Evolutionary conservation across 257 asterid species (phyloP).

Genomic region (Datura wrightii): DNA sequence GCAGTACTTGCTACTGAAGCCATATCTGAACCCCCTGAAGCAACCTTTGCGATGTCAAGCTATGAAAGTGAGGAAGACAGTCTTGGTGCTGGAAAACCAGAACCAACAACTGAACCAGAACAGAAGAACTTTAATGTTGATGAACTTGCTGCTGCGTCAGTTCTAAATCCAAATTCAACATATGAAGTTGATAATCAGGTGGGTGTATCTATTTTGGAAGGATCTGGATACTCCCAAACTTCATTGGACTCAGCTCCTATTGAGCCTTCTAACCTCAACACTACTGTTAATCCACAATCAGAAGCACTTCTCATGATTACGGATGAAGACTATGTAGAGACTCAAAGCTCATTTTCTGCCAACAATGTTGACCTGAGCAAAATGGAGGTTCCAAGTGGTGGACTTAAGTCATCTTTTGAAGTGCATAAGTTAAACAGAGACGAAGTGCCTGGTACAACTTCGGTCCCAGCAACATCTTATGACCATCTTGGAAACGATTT

Average conservation of each 20-base stretch:
- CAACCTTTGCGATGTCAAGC: slow-evolving; percentile 46
- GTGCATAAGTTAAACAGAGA: slow-evolving; percentile 42
- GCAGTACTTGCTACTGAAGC: slow-evolving; percentile 53
- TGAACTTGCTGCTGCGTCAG: slow-evolving; percentile 44
- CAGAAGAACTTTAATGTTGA: slow-evolving; percentile 46
- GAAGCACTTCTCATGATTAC: slow-evolving; percentile 49
- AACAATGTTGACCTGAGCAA: slow-evolving; percentile 38
- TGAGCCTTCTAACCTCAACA: slow-evolving; percentile 44
- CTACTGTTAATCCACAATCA: slow-evolving; percentile 40
- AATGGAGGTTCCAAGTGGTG: slow-evolving; percentile 47
- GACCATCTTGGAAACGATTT: slow-evolving; percentile 50
- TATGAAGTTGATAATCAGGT: slow-evolving; percentile 43
- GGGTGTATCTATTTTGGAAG: slow-evolving; percentile 45
- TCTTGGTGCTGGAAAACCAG: slow-evolving; percentile 46
- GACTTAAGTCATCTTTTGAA: slow-evolving; percentile 45
- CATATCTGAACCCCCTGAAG: slow-evolving; percentile 44
- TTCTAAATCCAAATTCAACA: slow-evolving; percentile 43
- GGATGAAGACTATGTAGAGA: slow-evolving; percentile 46
- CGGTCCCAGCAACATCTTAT: slow-evolving; percentile 45
- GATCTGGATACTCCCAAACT: slow-evolving; percentile 40
- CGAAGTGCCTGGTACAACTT: slow-evolving; percentile 45
- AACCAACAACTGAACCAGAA: slow-evolving; percentile 45
- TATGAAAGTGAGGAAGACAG: slow-evolving; percentile 46
- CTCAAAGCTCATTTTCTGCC: slow-evolving; percentile 46
- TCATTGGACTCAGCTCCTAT: slow-evolving; percentile 47